Base-by-base conservation (phyloP, 306 rosid genomes). In the Quercus suber region DNA sequence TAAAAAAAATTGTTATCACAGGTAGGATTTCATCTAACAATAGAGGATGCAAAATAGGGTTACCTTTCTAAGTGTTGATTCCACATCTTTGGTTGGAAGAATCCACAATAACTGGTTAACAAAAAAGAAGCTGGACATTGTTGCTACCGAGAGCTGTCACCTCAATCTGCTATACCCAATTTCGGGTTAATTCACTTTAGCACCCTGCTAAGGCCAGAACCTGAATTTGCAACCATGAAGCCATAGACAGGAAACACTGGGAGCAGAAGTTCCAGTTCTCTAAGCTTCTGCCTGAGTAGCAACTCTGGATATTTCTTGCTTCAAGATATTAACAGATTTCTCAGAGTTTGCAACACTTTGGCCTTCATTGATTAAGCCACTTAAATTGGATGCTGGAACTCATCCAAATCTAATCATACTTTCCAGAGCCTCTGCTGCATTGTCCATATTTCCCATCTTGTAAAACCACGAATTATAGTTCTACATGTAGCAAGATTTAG, bases 371-470 rank as follows among this genome's bases (percentile, higher is more conserved):
- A 82, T 74, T 23, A 82, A 73, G 55, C 84, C 84, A 12, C 68
- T 33, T 30, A 87, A 61, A 28, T 57, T 53, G 63, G 84, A 81
- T 37, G 69, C 69, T 4, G 86, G 76, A 79, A 84, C 82, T 88
- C 86, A 81, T n/a, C 84, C 82, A 59, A 73, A 84, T 55, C 78
- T 76, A 51, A 81, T 74, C 86, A 82, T 77, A 20, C 74, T 49
- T 70, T 79, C 84, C 35, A 87, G 55, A 60, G 82, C 81, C 83
- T 76, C 52, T 21, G 43, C 81, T n/a, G 90, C 86, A 49, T 73
- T 77, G 37, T 82, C 84, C 69, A 6, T 52, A 71, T 73, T 57
- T 10, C 69, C 84, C 52, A 79, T 57, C 19, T 78, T 70, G 76
- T 77, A 78, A 53, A 82, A 27, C 88, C 84, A 3, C 69, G 58